A percentile compares a stretch with the other conserved stretches of the same genome.
Evolutionary conservation across 768 basidiomycete species (phyloP).

Genomic region (Mycena capillaripes): DNA sequence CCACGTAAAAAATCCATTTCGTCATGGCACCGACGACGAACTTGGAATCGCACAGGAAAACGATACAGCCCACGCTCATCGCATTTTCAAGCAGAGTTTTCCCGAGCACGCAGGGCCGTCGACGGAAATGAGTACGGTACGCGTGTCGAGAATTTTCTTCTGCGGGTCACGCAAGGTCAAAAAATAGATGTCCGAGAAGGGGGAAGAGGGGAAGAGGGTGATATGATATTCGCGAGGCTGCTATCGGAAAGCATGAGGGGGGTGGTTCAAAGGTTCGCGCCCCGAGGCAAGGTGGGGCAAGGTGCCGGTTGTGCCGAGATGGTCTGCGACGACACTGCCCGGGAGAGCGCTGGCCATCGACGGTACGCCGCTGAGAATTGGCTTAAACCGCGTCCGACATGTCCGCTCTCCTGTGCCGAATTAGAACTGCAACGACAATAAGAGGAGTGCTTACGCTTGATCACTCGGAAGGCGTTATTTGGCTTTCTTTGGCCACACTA

Average conservation of each 20-base stretch:
- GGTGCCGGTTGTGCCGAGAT: constrained; percentile 26
- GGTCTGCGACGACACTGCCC: constrained; percentile 30
- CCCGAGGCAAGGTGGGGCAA: too few relatives aligned
- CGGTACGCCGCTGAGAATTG: constrained; percentile 20
- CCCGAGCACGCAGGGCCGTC: constrained; percentile 33
- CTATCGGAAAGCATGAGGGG: constrained; percentile 10
- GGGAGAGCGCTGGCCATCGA: constrained; percentile 19
- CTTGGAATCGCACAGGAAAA: constrained; percentile 27
- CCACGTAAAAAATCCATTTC: constrained; percentile 33
- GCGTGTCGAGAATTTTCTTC: constrained; percentile 29
- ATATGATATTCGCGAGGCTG: constrained; percentile 16
- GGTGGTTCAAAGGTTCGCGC: constrained; percentile 29
- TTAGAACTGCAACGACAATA: too few relatives aligned
- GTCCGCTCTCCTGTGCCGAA: not conserved
- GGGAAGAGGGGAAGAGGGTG: constrained; percentile 13
- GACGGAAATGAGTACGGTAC: constrained; percentile 26
- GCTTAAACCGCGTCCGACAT: constrained; percentile 29
- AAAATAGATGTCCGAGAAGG: constrained; percentile 27
- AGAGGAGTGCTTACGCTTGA: too few relatives aligned
- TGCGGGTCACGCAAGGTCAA: constrained; percentile 25
- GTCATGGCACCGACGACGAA: constrained; percentile 35
- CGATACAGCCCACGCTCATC: constrained; percentile 16
- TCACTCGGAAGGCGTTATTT: too few relatives aligned
- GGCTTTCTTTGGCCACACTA: too few relatives aligned
- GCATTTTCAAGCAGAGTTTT: constrained; percentile 2